A percentile compares a stretch with the other conserved stretches of the same genome.
Evolutionary conservation across 2,329 filamentous ascomycete species (phyloP).

Genomic region (Fusarium azukiicola): DNA sequence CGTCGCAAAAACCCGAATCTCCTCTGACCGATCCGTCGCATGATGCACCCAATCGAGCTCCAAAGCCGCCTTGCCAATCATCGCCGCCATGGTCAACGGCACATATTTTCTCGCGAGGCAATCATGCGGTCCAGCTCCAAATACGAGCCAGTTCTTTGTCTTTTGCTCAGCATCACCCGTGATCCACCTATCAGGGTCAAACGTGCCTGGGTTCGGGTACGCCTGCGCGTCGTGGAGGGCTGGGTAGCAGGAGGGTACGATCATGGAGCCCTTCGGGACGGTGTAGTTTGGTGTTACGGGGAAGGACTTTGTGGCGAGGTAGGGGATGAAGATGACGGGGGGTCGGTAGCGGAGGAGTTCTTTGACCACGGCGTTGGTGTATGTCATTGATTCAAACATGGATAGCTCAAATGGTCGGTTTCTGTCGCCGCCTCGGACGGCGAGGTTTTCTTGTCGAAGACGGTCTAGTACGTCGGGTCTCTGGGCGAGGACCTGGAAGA

Average conservation of each 20-base stretch:
- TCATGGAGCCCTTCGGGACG: slow-evolving; percentile 71
- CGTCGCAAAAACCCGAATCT: slow-evolving; percentile 73
- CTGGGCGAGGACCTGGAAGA: slow-evolving; percentile 75
- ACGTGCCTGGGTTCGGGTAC: slow-evolving; percentile 70
- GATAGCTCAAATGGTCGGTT: slow-evolving; percentile 64
- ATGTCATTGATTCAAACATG: slow-evolving; percentile 72
- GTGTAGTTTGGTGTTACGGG: slow-evolving; percentile 71
- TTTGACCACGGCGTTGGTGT: slow-evolving; percentile 75
- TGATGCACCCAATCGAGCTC: slow-evolving; percentile 74
- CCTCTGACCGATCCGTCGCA: slow-evolving; percentile 70
- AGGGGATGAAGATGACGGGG: slow-evolving; percentile 77
- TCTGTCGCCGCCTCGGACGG: slow-evolving; percentile 66
- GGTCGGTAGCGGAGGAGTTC: slow-evolving; percentile 74
- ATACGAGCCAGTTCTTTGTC: slow-evolving; percentile 76
- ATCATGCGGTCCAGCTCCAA: slow-evolving; percentile 73
- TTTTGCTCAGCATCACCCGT: slow-evolving; percentile 72
- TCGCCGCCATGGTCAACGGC: slow-evolving; percentile 71
- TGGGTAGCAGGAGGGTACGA: slow-evolving; percentile 74
- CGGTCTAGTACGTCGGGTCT: slow-evolving; percentile 70
- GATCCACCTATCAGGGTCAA: slow-evolving; percentile 75
- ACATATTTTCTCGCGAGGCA: slow-evolving; percentile 73
- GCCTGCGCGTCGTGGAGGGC: slow-evolving; percentile 72
- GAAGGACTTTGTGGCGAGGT: slow-evolving; percentile 70
- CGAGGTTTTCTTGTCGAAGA: slow-evolving; percentile 71
- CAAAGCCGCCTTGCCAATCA: slow-evolving; percentile 74